Conservation (phyloP, 495 filamentous ascomycete species). For the Extremus antarcticus region DNA sequence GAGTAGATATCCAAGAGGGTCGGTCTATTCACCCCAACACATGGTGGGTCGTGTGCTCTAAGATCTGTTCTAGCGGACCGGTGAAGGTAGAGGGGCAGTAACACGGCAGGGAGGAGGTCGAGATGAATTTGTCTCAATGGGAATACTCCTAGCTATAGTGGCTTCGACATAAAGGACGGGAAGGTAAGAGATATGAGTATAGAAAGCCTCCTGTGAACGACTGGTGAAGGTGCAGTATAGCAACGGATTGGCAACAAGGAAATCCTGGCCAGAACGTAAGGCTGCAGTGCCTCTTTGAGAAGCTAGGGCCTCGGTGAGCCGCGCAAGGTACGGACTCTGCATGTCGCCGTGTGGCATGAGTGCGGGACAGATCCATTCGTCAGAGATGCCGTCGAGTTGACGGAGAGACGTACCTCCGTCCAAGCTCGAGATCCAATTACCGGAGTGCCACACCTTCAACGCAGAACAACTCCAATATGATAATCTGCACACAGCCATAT, state of each 20-base stretch:
- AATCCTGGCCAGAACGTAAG: background rate
- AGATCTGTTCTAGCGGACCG: too few species aligned
- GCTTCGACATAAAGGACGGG: too few species aligned
- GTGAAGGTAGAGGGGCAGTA: background rate
- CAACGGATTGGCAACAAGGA: background rate
- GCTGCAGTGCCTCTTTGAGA: background rate
- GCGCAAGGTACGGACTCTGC: constrained; percentile 12
- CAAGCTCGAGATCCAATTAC: constrained; percentile 1
- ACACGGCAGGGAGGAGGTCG: background rate
- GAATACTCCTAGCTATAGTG: too few species aligned
- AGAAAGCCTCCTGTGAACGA: background rate
- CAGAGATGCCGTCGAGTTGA: background rate
- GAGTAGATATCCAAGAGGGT: too few species aligned
- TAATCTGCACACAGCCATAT: background rate
- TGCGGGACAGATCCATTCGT: background rate
- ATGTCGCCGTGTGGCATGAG: background rate
- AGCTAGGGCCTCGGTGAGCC: constrained; percentile 10
- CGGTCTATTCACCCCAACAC: too few species aligned
- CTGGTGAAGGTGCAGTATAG: background rate
- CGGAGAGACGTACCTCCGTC: background rate
- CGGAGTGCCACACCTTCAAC: constrained; percentile 4
- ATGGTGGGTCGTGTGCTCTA: background rate
- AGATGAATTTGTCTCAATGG: too few species aligned
- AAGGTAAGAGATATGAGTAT: background rate
- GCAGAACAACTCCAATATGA: background rate